Evolutionary conservation across 2,329 filamentous ascomycete species (phyloP).

Genomic region (Graphilbum ipis-grandicollis): DNA sequence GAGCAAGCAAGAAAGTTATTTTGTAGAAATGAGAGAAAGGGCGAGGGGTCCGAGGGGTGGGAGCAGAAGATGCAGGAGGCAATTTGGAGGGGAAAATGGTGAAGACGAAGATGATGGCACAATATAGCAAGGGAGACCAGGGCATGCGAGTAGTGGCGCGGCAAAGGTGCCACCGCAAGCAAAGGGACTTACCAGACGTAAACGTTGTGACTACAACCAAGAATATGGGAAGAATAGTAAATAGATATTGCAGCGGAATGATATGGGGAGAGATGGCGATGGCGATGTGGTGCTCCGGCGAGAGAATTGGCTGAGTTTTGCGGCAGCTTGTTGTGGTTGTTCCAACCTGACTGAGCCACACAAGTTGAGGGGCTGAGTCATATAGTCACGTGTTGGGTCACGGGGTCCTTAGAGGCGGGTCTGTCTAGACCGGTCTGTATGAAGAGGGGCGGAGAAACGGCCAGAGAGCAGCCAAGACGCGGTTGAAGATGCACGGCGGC

Average conservation of each 20-base stretch:
- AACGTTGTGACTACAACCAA: neutral
- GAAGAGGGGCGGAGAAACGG: no score
- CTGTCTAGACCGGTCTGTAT: no score
- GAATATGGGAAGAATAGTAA: slow-evolving; percentile 8
- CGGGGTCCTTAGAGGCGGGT: no score
- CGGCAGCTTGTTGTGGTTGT: slow-evolving; percentile 12
- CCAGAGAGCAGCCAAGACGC: no score
- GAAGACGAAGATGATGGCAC: no score
- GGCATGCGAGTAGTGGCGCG: no score
- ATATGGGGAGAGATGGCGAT: slow-evolving; percentile 12
- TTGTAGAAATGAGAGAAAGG: no score
- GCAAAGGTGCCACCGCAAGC: neutral
- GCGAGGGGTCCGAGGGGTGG: no score
- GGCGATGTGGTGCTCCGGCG: slow-evolving; percentile 3
- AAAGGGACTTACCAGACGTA: neutral
- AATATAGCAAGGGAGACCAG: neutral
- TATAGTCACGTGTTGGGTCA: neutral
- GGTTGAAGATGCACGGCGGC: no score
- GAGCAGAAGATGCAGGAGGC: no score
- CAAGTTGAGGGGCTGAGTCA: slow-evolving; percentile 2
- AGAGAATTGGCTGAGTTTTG: slow-evolving; percentile 9
- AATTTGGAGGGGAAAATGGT: no score
- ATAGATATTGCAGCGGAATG: slow-evolving; percentile 15
- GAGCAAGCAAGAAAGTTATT: no score
- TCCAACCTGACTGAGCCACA: slow-evolving; percentile 2